Evolutionary conservation across 345 rosid genomes (phyloP).

Genomic region (Clausena lansium): DNA sequence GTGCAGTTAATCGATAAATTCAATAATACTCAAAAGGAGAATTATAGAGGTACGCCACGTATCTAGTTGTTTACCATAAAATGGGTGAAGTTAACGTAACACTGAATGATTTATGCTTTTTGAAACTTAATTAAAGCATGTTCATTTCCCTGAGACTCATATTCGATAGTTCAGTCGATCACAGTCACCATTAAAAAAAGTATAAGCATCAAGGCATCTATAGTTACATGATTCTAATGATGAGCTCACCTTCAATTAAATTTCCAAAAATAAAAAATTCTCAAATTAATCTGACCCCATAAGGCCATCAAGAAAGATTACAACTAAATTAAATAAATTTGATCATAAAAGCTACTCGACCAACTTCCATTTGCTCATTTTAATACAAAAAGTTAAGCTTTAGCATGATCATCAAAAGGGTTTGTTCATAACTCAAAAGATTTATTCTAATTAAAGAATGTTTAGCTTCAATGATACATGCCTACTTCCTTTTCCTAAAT

Average conservation of each 20-base stretch:
- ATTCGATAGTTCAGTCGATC: not conserved
- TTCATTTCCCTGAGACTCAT: not conserved
- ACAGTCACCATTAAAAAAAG: slow-evolving; percentile 1
- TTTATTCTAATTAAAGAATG: slow-evolving; percentile 29
- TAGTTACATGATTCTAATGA: slow-evolving; percentile 47
- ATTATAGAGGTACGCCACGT: too few species aligned
- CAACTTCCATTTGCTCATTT: slow-evolving; percentile 13
- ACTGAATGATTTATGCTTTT: not conserved
- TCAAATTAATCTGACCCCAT: not conserved
- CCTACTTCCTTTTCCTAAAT: slow-evolving; percentile 25
- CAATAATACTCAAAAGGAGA: too few species aligned
- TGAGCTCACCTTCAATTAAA: slow-evolving; percentile 33
- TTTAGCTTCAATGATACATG: slow-evolving; percentile 32
- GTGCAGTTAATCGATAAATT: too few species aligned
- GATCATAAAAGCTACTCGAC: slow-evolving; percentile 21
- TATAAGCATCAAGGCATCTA: not conserved
- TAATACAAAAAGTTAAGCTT: slow-evolving; percentile 34
- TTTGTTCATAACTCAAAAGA: slow-evolving; percentile 6
- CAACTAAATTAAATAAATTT: not conserved
- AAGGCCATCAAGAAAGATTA: too few species aligned
- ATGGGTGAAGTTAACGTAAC: too few species aligned
- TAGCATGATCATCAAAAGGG: slow-evolving; percentile 14
- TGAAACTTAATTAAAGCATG: not conserved
- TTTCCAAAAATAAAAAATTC: not conserved
- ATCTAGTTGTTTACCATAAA: too few species aligned